Base-by-base conservation (phyloP, 805 yeast genomes). In the Saturnispora gosingensis region DNA sequence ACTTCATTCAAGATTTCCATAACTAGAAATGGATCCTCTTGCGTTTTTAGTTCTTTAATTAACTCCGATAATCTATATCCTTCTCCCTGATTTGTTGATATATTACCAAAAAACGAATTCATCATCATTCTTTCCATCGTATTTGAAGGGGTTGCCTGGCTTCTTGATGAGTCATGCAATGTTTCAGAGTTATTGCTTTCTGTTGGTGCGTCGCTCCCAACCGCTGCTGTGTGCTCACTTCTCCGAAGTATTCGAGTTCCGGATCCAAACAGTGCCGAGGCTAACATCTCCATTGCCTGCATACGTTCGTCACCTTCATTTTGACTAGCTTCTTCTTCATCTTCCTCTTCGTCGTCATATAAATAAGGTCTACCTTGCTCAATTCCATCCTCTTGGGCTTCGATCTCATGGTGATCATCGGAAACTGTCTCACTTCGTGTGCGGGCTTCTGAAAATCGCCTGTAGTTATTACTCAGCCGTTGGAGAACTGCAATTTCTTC, bases 1-100 rank as follows among this genome's bases (percentile, higher is more conserved):
- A 86, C 64, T 60, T 84, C 87, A 56, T 76, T 81, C 48, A 85
- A 66, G 2, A 82, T 76, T 59, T 84, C 90, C 59, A 82, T 63
- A 1, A 85, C 73, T 18, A 82, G 55, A 59, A 72, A 84, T 0
- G 88, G 74, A 59, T 83, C 86, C 1, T 76, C 81, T 13, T 75
- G 67, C 44, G 69, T 71, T 35, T 63, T 63, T 36, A 78, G 60
- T 38, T 70, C 72, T 13, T 65, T 60, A 2, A 75, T 61, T 30
- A 77, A 59, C 5, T 50, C 58, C 50, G 6, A 67, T 59, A 30
- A 59, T 56, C 1, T 59, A 47, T 27, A 34, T 35, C 15, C 56
- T 46, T 5, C 36, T 15, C 18, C 52, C 18, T 15, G 42, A 18
- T 62, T 61, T 2, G 54, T 49, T 20, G 66, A 55, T 16, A 58